phyloP scores from a whole-genome alignment of 148 eudicot species.

The Rheum nobile region DNA sequence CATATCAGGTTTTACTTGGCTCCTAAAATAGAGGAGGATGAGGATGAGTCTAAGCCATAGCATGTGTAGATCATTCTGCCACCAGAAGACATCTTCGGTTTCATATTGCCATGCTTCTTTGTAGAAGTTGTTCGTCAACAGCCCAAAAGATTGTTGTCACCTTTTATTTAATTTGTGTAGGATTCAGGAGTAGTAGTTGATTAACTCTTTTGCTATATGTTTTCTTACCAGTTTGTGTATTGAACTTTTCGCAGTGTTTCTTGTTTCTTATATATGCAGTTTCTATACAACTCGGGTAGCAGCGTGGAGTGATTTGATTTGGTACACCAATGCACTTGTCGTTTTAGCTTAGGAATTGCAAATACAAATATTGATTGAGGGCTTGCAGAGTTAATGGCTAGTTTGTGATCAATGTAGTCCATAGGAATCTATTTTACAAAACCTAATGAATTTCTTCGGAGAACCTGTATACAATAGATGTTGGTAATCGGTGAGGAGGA shows the following conservation, averaged over 20 bases:
- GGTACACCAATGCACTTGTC: neutral
- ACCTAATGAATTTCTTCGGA: too few species aligned
- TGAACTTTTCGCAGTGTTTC: neutral
- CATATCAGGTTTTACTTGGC: constrained; percentile 83
- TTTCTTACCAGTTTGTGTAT: neutral
- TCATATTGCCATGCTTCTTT: neutral
- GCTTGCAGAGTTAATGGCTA: too few species aligned
- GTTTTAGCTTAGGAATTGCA: neutral
- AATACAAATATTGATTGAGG: too few species aligned
- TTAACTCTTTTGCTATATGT: neutral
- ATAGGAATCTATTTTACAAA: too few species aligned
- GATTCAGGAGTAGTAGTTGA: neutral
- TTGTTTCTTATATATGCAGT: neutral
- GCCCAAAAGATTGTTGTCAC: neutral
- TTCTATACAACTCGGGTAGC: neutral
- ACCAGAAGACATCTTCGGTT: neutral
- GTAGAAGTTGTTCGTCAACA: neutral
- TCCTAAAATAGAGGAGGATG: constrained; percentile 90
- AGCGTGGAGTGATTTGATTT: neutral
- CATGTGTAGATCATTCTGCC: neutral
- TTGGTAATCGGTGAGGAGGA: too few species aligned
- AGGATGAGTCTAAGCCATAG: constrained; percentile 38
- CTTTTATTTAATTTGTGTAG: neutral
- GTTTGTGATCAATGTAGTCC: too few species aligned
- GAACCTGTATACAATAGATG: too few species aligned